Percentiles rank a stretch among this genome's conserved stretches.
Conservation (phyloP, 371 early-diverging fungal species). For the Mucor sp. region DNA sequence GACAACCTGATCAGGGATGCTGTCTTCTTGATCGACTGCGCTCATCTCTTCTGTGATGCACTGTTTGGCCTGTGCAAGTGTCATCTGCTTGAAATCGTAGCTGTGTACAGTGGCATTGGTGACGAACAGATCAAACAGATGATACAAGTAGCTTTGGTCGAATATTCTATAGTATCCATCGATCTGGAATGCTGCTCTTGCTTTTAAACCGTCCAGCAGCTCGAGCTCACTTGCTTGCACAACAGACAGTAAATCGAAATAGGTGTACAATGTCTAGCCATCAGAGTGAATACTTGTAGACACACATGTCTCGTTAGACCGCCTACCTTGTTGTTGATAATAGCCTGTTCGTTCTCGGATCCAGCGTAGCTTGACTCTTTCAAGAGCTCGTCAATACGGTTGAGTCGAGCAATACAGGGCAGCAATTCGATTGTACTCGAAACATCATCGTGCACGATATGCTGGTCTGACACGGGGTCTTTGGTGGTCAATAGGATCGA, state of each 20-base stretch:
- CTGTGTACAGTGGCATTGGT: slow-evolving; percentile 33
- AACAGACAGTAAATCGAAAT: slow-evolving; percentile 32
- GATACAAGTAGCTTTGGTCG: slow-evolving; percentile 33
- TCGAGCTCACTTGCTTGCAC: slow-evolving; percentile 61
- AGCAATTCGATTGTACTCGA: slow-evolving; percentile 47
- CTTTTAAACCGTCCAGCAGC: slow-evolving; percentile 37
- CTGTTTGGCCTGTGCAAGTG: slow-evolving; percentile 24
- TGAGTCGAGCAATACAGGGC: slow-evolving; percentile 42
- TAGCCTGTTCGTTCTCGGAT: slow-evolving; percentile 29
- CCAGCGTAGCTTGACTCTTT: slow-evolving; percentile 41
- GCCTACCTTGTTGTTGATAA: background rate
- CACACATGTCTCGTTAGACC: background rate
- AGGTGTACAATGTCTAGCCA: slow-evolving; percentile 30
- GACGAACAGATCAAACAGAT: slow-evolving; percentile 36
- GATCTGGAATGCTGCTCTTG: slow-evolving; percentile 40
- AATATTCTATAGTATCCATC: slow-evolving; percentile 43
- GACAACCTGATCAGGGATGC: slow-evolving; percentile 36
- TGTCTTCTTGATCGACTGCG: slow-evolving; percentile 15
- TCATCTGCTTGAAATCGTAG: slow-evolving; percentile 23
- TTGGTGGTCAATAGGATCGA: slow-evolving; percentile 38
- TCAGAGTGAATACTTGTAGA: background rate
- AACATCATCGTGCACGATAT: slow-evolving; percentile 35
- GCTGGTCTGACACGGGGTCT: background rate
- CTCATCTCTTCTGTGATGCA: slow-evolving; percentile 28
- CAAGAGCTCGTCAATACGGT: slow-evolving; percentile 40